Percentiles rank a stretch among this genome's conserved stretches.
Evolutionary conservation across 1,284 basidiomycete species (phyloP).

Genomic region (Pholiota adiposa): DNA sequence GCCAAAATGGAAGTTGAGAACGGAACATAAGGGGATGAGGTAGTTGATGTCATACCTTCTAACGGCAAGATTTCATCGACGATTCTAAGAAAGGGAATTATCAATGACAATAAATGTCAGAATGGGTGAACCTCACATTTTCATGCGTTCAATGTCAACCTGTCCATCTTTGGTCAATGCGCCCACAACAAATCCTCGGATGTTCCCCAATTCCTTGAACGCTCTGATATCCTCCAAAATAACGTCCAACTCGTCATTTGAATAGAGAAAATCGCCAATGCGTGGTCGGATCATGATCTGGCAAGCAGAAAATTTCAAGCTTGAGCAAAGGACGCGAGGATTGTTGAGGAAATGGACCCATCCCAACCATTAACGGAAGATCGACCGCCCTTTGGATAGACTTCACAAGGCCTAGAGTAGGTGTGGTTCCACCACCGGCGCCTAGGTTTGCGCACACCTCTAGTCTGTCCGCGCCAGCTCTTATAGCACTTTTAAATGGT

Average conservation of each 20-base stretch:
- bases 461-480: constrained; percentile 73
- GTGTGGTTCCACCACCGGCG: constrained; percentile 79
- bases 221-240: constrained; percentile 74
- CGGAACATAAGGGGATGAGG: not conserved
- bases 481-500: constrained; percentile 53
- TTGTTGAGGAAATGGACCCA: not conserved
- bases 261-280: constrained; percentile 77
- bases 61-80: constrained; percentile 62
- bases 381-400: constrained; percentile 51
- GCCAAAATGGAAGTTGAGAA: not conserved
- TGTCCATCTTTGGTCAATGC: constrained; percentile 60
- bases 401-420: constrained; percentile 70
- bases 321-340: not conserved
- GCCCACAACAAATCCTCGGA: constrained; percentile 75
- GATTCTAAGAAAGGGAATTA: constrained; percentile 43
- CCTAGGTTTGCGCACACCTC: constrained; percentile 79
- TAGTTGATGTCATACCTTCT: constrained; percentile 51
- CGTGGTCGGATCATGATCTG: constrained; percentile 83
- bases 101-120: not conserved
- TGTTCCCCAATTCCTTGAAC: constrained; percentile 56
- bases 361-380: constrained; percentile 68
- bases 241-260: constrained; percentile 62
- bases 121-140: constrained; percentile 39
- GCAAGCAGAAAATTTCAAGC: not conserved
- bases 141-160: constrained; percentile 60